Conservation (phyloP, 768 basidiomycete species). For the Termitomyces bulborhizus region DNA sequence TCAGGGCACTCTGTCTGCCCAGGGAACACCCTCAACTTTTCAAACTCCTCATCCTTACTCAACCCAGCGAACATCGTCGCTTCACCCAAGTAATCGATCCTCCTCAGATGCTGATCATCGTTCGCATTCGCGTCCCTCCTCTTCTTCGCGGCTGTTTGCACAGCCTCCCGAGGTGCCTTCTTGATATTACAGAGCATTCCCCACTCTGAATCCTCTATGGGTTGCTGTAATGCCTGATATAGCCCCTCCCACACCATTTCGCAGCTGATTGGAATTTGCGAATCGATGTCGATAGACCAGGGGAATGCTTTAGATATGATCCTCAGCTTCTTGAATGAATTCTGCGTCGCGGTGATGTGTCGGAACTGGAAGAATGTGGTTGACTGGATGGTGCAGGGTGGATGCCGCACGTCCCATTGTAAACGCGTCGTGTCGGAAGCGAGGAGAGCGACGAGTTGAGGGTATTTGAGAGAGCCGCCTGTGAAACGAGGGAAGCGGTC, state of each 20-base stretch:
- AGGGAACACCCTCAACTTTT: constrained; percentile 44
- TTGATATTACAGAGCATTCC: constrained; percentile 42
- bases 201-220: constrained; percentile 64
- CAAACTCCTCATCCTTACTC: constrained; percentile 52
- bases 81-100: constrained; percentile 64
- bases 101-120: constrained; percentile 32
- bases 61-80: constrained; percentile 55
- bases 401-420: constrained; percentile 1
- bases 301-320: constrained; percentile 60
- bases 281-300: constrained; percentile 55
- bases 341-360: constrained; percentile 28
- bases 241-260: constrained; percentile 51
- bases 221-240: constrained; percentile 42
- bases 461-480: constrained; percentile 12
- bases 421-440: constrained; percentile 12
- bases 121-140: constrained; percentile 32
- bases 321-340: constrained; percentile 35
- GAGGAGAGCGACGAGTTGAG: constrained; percentile 12
- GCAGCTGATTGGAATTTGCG: constrained; percentile 37
- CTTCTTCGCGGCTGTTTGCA: constrained; percentile 47
- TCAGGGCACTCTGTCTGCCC: constrained; percentile 34
- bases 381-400: constrained; percentile 3
- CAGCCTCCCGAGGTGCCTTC: constrained; percentile 28
- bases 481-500: neutral
- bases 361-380: constrained; percentile 7